Base-by-base conservation (phyloP, 768 basidiomycete species). In the Atractiella rhizophila region DNA sequence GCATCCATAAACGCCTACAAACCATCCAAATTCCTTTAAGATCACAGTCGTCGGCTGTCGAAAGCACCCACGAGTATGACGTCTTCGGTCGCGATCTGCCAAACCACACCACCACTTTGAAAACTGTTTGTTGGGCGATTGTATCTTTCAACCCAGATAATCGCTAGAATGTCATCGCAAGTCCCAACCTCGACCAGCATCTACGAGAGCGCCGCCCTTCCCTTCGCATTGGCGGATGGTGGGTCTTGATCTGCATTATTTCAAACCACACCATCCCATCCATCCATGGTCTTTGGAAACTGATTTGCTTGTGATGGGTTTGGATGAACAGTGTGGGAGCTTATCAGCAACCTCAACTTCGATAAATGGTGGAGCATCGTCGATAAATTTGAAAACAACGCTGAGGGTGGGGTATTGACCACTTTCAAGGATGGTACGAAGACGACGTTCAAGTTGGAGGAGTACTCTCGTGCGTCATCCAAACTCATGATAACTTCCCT, bases 381-480 rank as follows among this genome's bases (percentile, higher is more conserved):
- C 9, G 4, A 16, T 24, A 43, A 30, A 21, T 35, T 43, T 24
- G 42, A 43, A 15, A 28, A 23, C 15, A 23, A 39, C 37, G 42
- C 37, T 15, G 42, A 24, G 21, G 42, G 29, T 24, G 20, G 37
- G 11, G 33, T 35, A 19, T 23, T 28, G 29, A 30, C 39, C 8
- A 40, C 42, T n/a, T 43, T 41, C 42, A 43, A 43, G 39, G 54
- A 57, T 30, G 51, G 51, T 20, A 55, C 53, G 15, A 38, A 32
- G 20, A 46, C 55, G 30, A 44, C 47, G 15, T 37, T 56, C 52
- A 58, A 56, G 54, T 51, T 51, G 44, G 57, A 58, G 43, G 57
- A 54, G 42, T 51, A 53, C 50, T 46, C 45, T 2, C 37, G 26
- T 25, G 4, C 4, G 29, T 34, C 20, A 31, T 23, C 25, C n/a